Conservation (phyloP, 169 alveolate species). For the Theileria annulata region DNA sequence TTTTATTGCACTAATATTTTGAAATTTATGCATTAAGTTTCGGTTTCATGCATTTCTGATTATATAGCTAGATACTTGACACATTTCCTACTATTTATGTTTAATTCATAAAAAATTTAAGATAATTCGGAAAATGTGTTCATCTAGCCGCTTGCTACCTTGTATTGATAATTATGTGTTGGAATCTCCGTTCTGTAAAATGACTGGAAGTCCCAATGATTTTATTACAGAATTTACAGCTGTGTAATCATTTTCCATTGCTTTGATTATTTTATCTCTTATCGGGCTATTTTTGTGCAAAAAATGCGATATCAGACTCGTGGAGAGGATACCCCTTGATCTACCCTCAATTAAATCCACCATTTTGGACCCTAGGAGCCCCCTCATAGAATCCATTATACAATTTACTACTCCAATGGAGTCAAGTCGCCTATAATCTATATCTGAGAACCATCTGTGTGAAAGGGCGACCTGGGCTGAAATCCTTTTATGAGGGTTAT, state of each 20-base stretch:
- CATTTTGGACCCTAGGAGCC: conserved; percentile 75
- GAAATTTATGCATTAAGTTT: neutral
- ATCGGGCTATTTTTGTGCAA: conserved; percentile 47
- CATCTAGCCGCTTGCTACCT: neutral
- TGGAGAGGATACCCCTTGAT: conserved; percentile 71
- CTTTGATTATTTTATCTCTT: conserved; percentile 42
- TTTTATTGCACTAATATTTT: neutral
- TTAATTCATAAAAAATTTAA: neutral
- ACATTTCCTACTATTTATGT: conserved; percentile 2
- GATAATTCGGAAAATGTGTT: neutral
- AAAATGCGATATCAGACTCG: conserved; percentile 78
- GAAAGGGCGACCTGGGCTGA: conserved; percentile 93
- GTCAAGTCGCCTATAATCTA: conserved; percentile 77
- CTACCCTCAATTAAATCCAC: conserved; percentile 74
- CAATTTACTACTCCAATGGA: conserved; percentile 82
- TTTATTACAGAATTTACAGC: conserved; percentile 10
- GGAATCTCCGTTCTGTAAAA: neutral
- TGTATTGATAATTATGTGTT: neutral
- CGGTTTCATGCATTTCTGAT: neutral
- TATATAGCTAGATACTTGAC: conserved; percentile 4
- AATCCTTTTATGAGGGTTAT: conserved; percentile 91
- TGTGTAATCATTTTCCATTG: conserved; percentile 63
- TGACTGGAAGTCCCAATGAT: neutral
- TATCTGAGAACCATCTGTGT: conserved; percentile 91
- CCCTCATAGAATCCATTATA: conserved; percentile 75